phyloP scores from a whole-genome alignment of 495 filamentous ascomycete genomes.

The Penicillium lividum region DNA sequence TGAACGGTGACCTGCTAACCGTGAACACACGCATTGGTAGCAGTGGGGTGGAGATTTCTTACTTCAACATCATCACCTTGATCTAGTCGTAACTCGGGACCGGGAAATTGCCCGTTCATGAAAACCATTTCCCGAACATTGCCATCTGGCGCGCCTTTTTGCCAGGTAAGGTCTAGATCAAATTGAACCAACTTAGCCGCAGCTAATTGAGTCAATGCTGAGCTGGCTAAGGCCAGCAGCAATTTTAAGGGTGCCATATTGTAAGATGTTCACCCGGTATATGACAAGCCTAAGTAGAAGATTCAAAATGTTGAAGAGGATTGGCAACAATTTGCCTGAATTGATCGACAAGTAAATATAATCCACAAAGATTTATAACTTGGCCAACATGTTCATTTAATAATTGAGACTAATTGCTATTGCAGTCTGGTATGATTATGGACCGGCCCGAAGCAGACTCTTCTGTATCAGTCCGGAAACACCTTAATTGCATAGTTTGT shows the following conservation, averaged over 20 bases:
- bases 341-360: neutral
- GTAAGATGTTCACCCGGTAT: neutral
- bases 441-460: neutral
- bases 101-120: slow-evolving; percentile 58
- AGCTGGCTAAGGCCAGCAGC: slow-evolving; percentile 13
- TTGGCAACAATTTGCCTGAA: neutral
- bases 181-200: slow-evolving; percentile 30
- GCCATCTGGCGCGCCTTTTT: slow-evolving; percentile 40
- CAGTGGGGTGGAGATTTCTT: neutral
- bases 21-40: neutral
- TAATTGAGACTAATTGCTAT: neutral
- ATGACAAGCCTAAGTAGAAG: neutral
- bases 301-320: neutral
- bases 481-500: slow-evolving; percentile 19
- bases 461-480: neutral
- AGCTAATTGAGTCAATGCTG: slow-evolving; percentile 13
- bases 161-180: slow-evolving; percentile 38
- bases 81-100: slow-evolving; percentile 53
- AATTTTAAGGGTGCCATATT: slow-evolving; percentile 18
- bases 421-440: neutral
- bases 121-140: slow-evolving; percentile 46
- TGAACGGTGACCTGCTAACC: slow-evolving; percentile 29
- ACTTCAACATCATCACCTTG: slow-evolving; percentile 60
- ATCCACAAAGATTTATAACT: neutral
- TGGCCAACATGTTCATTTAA: slow-evolving; percentile 4